Evolutionary conservation across 495 filamentous ascomycete genomes (phyloP).

Genomic region (Margaritispora aquatica): DNA sequence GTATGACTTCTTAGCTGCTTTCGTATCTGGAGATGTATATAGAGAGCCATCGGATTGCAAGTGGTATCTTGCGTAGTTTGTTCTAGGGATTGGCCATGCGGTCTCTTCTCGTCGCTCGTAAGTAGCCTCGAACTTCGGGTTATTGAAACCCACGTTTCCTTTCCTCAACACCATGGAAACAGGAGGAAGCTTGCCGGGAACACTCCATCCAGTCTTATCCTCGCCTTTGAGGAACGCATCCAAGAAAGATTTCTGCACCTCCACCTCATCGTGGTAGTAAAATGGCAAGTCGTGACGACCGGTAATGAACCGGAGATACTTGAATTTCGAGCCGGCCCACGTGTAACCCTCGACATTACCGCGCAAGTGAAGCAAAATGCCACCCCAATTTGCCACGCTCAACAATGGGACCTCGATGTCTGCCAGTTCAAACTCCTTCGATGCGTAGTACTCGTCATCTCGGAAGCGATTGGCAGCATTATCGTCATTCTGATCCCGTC

Average conservation of each 20-base stretch:
- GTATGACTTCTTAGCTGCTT: constrained; percentile 30
- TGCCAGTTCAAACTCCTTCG: constrained; percentile 51
- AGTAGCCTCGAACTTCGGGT: constrained; percentile 45
- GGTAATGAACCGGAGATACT: constrained; percentile 61
- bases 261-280: constrained; percentile 59
- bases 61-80: constrained; percentile 50
- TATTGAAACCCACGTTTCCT: constrained; percentile 57
- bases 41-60: constrained; percentile 38
- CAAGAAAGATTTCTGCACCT: constrained; percentile 58
- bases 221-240: constrained; percentile 62
- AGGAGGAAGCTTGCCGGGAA: constrained; percentile 44
- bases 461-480: constrained; percentile 48
- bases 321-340: constrained; percentile 51
- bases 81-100: constrained; percentile 59
- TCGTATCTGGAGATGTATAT: constrained; percentile 4
- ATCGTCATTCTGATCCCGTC: constrained; percentile 54
- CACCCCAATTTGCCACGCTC: constrained; percentile 55
- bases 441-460: constrained; percentile 55
- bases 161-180: constrained; percentile 53
- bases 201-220: constrained; percentile 52
- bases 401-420: constrained; percentile 59
- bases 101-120: constrained; percentile 46
- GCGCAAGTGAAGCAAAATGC: constrained; percentile 54
- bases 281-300: constrained; percentile 67
- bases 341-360: constrained; percentile 60